Evolutionary conservation across 345 rosid species (phyloP), one percentile per base, ranked within the genome.

Genomic region (Aurinia saxatilis): DNA sequence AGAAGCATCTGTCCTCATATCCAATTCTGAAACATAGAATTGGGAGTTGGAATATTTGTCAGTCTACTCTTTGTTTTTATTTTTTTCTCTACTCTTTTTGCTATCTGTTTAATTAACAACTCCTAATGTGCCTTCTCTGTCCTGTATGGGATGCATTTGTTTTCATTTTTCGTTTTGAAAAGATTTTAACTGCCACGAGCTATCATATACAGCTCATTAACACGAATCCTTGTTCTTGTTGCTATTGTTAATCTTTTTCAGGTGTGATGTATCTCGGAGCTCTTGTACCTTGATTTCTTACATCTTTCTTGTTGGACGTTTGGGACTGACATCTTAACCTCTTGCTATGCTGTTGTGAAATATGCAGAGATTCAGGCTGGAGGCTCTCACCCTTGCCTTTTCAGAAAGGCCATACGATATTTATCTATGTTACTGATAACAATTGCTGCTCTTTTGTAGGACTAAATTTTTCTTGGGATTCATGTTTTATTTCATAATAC

Each of bases 291-390:
- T 90, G 86, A 90, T 95, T 84, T 81, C 93, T 95, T 90, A 80
- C 95, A 85, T 80, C 87, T 84, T 90, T 87, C 87, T 84, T 90
- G 85, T 91, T 91, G 92, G 95, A 84, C 87, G 99, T 93, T 85
- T 90, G 91, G 92, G 95, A 90, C 95, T 95, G 96, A 87, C 97
- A 67, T 83, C 87, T 84, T 95, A 86, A 95, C 91, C 95, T 27
- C 73, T 86, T 95, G 93, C 78, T 90, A 80, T 90, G 84, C 88
- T 93, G 84, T 90, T 90, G 77, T 95, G 86, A 84, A 82, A 84
- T 90, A 83, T 95, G 99, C 99, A 95, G 97, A 88, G 84, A 79
- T 57, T 70, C 74, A 71, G 70, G 78, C 76, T 67, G 50, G 73
- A 63, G 67, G 72, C 63, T 78, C n/a, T 70, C 80, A 44, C 45